Conservation (phyloP, 768 basidiomycete species). For the Boletus rufocinnamomeus region DNA sequence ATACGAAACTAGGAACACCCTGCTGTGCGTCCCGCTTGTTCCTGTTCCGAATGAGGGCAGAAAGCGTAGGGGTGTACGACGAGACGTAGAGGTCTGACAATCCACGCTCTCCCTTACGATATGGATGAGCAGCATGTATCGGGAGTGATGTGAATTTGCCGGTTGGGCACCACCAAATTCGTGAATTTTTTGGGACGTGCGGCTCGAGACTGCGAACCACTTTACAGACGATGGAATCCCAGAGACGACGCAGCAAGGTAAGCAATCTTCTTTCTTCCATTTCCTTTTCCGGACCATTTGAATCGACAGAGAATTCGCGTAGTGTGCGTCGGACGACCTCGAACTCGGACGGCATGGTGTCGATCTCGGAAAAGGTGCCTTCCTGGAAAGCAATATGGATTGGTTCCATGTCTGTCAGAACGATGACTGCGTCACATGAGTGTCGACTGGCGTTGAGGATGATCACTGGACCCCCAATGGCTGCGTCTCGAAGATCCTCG, state of each 20-base stretch:
- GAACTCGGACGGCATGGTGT: slow-evolving; percentile 7
- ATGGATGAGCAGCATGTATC: slow-evolving; percentile 31
- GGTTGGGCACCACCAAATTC: slow-evolving; percentile 36
- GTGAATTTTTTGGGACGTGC: slow-evolving; percentile 14
- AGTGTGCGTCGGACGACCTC: neutral
- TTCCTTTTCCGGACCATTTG: neutral
- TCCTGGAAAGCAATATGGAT: slow-evolving; percentile 15
- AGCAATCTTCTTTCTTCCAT: slow-evolving; percentile 6
- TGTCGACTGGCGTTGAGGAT: slow-evolving; percentile 33
- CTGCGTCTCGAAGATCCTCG: slow-evolving; percentile 20
- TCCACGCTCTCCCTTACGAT: slow-evolving; percentile 13
- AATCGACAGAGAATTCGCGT: neutral
- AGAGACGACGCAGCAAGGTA: slow-evolving; percentile 21
- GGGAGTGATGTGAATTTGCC: slow-evolving; percentile 28
- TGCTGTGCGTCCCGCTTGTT: neutral
- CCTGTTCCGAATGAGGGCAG: slow-evolving; percentile 27
- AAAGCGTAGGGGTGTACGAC: slow-evolving; percentile 35
- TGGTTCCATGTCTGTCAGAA: slow-evolving; percentile 13
- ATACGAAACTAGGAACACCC: slow-evolving; percentile 11
- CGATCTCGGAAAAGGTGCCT: slow-evolving; percentile 7
- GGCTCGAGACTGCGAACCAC: slow-evolving; percentile 23
- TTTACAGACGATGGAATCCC: slow-evolving; percentile 23
- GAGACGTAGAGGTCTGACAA: slow-evolving; percentile 33
- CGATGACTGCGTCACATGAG: slow-evolving; percentile 24
- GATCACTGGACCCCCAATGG: slow-evolving; percentile 33